Percentiles rank a stretch among this genome's conserved stretches.
phyloP scores from a whole-genome alignment of 2,329 filamentous ascomycete species.

The Domatiomyces globalis region DNA sequence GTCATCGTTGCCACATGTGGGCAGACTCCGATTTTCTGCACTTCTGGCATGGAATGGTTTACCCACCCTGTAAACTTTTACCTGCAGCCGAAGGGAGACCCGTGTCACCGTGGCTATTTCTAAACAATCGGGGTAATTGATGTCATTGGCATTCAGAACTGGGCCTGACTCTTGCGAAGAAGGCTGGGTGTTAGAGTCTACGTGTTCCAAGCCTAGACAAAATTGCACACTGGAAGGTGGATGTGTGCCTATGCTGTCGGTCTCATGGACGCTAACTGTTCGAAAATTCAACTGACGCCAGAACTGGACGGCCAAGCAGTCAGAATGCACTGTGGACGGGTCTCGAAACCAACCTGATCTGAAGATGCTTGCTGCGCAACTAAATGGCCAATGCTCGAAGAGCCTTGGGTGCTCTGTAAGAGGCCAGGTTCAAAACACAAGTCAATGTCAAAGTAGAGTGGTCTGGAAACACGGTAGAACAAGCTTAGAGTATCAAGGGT shows the following conservation, averaged over 20 bases:
- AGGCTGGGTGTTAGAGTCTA: not conserved
- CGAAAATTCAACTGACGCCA: not conserved
- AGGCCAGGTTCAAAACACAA: not conserved
- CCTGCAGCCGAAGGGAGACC: not conserved
- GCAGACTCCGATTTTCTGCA: not conserved
- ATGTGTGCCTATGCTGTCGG: not conserved
- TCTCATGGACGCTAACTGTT: not conserved
- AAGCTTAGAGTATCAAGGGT: not conserved
- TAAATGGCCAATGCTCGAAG: not conserved
- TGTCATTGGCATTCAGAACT: not conserved
- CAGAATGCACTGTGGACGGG: not conserved
- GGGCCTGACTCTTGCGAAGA: not conserved
- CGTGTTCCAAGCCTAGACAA: not conserved
- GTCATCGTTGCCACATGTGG: no score
- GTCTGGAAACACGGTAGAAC: not conserved
- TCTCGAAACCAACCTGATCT: not conserved
- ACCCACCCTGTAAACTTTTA: not conserved
- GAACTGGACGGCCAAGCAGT: not conserved
- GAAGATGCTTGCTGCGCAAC: not conserved
- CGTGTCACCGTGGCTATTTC: not conserved
- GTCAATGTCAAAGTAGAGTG: not conserved
- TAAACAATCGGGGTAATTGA: not conserved
- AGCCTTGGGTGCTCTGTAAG: not conserved
- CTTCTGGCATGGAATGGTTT: not conserved
- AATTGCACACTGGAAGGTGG: not conserved